Conservation (phyloP, 225 moss, liverwort and hornwort genomes). For the Bryoerythrophyllum caledonicum region DNA sequence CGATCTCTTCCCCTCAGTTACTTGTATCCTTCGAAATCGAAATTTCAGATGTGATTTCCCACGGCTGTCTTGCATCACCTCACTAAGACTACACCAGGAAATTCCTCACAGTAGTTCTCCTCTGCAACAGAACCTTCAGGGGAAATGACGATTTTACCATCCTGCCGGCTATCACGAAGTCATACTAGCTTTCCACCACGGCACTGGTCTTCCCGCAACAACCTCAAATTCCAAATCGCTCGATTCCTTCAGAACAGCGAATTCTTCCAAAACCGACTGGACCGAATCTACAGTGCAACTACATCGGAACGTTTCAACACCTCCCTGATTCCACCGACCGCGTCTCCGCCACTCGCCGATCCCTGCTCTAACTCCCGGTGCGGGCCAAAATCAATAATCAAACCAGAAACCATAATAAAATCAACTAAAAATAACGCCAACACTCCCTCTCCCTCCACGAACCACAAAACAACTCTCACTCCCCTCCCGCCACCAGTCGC, state of each 20-base stretch:
- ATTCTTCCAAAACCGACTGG: background rate
- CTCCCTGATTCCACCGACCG: slow-evolving; percentile 2
- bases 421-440: background rate
- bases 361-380: slow-evolving; percentile 4
- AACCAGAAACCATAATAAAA: background rate
- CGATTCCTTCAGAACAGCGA: slow-evolving; percentile 3
- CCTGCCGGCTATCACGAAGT: slow-evolving; percentile 1
- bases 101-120: slow-evolving; percentile 5
- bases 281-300: background rate
- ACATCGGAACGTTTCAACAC: background rate
- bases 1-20: slow-evolving; percentile 30
- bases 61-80: slow-evolving; percentile 43
- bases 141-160: slow-evolving; percentile 21
- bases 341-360: slow-evolving; percentile 3
- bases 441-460: background rate
- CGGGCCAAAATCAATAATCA: background rate
- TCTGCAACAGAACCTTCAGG: slow-evolving; percentile 2
- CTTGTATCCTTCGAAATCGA: slow-evolving; percentile 15
- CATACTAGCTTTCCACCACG: no score
- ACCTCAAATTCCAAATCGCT: background rate
- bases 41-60: slow-evolving; percentile 21
- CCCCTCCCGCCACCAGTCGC: slow-evolving; percentile 3
- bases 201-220: background rate
- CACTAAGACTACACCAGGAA: slow-evolving; percentile 17
- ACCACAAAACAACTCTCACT: background rate